A percentile compares a stretch with the other conserved stretches of the same genome.
Conservation (phyloP, 306 rosid genomes). For the Quercus aquifolioides region DNA sequence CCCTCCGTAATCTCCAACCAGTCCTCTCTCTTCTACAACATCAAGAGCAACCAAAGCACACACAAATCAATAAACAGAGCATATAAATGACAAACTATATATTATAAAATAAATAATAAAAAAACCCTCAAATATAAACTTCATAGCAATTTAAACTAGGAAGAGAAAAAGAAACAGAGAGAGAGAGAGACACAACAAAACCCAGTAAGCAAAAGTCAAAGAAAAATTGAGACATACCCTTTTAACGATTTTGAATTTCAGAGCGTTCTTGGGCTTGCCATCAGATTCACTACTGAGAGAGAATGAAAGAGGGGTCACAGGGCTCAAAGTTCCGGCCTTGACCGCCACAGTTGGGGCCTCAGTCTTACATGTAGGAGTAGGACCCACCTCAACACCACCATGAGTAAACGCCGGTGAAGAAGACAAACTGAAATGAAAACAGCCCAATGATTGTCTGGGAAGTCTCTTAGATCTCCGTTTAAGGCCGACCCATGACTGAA, state of each 20-base stretch:
- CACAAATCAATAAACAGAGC: neutral
- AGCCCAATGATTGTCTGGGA: neutral
- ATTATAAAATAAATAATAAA: neutral
- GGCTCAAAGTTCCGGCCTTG: slow-evolving; percentile 38
- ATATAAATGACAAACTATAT: neutral
- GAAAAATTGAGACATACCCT: slow-evolving; percentile 36
- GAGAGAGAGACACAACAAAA: neutral
- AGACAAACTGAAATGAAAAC: neutral
- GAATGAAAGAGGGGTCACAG: slow-evolving; percentile 53
- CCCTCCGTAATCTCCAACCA: slow-evolving; percentile 24
- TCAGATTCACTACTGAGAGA: slow-evolving; percentile 52
- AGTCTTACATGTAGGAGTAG: neutral
- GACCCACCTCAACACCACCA: neutral
- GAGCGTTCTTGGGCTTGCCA: slow-evolving; percentile 21
- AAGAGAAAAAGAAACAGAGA: no score
- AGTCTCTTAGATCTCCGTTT: slow-evolving; percentile 48
- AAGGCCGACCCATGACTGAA: slow-evolving; percentile 36
- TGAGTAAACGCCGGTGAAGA: neutral
- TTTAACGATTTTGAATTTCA: slow-evolving; percentile 24
- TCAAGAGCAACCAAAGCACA: slow-evolving; percentile 8
- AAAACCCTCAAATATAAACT: neutral
- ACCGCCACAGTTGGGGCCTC: neutral
- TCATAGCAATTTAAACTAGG: neutral
- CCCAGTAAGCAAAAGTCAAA: neutral
- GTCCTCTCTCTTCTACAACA: slow-evolving; percentile 41